Evolutionary conservation across 345 rosid species (phyloP).

Genomic region (Aethionema arabicum): DNA sequence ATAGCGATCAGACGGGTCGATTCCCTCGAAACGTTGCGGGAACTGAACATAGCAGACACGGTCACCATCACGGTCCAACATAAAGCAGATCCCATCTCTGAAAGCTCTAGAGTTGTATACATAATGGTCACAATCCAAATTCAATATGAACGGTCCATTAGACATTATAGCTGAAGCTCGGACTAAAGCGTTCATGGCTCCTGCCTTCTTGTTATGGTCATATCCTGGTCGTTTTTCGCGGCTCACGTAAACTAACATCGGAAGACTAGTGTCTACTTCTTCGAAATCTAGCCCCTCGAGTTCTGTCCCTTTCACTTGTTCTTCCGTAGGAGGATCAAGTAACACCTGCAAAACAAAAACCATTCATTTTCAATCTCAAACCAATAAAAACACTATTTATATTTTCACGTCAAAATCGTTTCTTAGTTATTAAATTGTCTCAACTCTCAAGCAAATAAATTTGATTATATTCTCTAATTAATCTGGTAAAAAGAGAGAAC

Average conservation of each 20-base stretch:
- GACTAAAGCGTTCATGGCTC: slow-evolving; percentile 90
- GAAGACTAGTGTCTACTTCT: slow-evolving; percentile 73
- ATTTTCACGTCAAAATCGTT: too few species aligned
- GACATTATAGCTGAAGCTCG: slow-evolving; percentile 84
- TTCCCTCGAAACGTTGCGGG: slow-evolving; percentile 89
- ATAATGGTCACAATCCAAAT: slow-evolving; percentile 87
- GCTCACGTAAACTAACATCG: slow-evolving; percentile 77
- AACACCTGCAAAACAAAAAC: slow-evolving; percentile 45
- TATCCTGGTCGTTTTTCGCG: slow-evolving; percentile 86
- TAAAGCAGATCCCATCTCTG: slow-evolving; percentile 85
- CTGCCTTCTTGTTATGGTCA: slow-evolving; percentile 91
- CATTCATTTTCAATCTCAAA: neutral
- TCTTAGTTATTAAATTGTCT: too few species aligned
- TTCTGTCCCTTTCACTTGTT: slow-evolving; percentile 38
- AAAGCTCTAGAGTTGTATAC: slow-evolving; percentile 65
- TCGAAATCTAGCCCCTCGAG: slow-evolving; percentile 41
- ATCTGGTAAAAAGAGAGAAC: too few species aligned
- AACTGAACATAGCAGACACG: slow-evolving; percentile 67
- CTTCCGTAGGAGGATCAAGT: slow-evolving; percentile 67
- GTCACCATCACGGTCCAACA: slow-evolving; percentile 79
- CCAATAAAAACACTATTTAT: neutral
- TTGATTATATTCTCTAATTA: too few species aligned
- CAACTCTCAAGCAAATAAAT: too few species aligned
- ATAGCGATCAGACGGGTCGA: slow-evolving; percentile 79
- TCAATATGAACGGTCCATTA: slow-evolving; percentile 82